Evolutionary conservation across 176 grass and related monocot genomes (phyloP).

Genomic region (Eremochloa ophiuroides): DNA sequence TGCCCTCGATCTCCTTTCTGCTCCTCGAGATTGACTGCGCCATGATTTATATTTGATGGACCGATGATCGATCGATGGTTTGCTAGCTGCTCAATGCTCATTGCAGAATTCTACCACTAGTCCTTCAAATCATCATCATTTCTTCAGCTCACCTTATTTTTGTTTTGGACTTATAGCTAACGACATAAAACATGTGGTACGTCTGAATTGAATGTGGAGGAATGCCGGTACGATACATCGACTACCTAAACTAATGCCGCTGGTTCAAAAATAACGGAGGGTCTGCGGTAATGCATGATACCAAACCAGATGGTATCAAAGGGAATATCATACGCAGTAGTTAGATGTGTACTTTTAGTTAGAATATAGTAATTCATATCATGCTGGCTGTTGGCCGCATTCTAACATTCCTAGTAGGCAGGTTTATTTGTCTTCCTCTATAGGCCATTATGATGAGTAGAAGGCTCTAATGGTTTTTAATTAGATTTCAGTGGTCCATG

Average conservation of each 20-base stretch:
- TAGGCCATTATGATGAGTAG: conserved; percentile 33
- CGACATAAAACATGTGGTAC: background rate
- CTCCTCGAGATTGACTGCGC: conserved; percentile 45
- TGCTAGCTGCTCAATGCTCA: background rate
- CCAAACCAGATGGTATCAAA: background rate
- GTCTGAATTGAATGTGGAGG: background rate
- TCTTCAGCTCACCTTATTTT: background rate
- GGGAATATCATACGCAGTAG: conserved; percentile 19
- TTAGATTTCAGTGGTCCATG: conserved; percentile 34
- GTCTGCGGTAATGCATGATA: background rate
- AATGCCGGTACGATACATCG: background rate
- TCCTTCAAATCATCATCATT: background rate
- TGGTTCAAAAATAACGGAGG: background rate
- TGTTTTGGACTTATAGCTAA: background rate
- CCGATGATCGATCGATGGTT: conserved; percentile 42
- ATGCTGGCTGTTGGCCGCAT: conserved; percentile 4
- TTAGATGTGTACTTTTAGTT: conserved; percentile 9
- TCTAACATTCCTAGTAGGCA: conserved; percentile 39
- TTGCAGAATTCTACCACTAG: conserved; percentile 25
- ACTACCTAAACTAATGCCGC: background rate
- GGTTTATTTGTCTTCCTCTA: conserved; percentile 43
- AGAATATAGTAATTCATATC: conserved; percentile 25
- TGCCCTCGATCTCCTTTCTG: conserved; percentile 45
- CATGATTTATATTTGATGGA: conserved; percentile 62
- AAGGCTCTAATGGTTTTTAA: conserved; percentile 47